Evolutionary conservation across 2,329 filamentous ascomycete species (phyloP).

Genomic region (Stachybotrys elegans): DNA sequence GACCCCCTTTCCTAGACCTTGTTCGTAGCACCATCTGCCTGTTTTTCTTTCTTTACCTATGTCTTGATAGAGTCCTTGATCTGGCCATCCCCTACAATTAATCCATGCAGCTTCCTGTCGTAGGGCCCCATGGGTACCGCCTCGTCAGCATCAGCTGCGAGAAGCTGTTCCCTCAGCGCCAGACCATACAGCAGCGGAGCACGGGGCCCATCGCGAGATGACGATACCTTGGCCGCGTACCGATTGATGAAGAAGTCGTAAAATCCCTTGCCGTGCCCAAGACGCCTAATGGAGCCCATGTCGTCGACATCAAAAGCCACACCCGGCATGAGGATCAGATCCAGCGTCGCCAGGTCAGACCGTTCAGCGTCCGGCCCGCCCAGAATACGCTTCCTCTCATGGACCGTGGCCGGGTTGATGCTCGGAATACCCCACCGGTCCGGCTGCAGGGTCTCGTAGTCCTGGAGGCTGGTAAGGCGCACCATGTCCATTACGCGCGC

Average conservation of each 20-base stretch:
- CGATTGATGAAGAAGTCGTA: slow-evolving; percentile 90
- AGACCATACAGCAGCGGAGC: slow-evolving; percentile 62
- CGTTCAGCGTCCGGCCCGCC: slow-evolving; percentile 49
- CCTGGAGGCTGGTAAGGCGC: slow-evolving; percentile 62
- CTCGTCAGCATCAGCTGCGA: slow-evolving; percentile 51
- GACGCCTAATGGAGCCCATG: slow-evolving; percentile 57
- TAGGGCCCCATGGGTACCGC: slow-evolving; percentile 68
- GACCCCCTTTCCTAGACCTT: too few species aligned
- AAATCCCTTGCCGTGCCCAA: slow-evolving; percentile 94
- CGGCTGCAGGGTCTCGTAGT: slow-evolving; percentile 70
- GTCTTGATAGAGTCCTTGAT: slow-evolving; percentile 23
- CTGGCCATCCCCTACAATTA: slow-evolving; percentile 67
- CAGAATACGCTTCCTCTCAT: slow-evolving; percentile 66
- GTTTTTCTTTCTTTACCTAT: too few species aligned
- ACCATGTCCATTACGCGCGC: slow-evolving; percentile 90
- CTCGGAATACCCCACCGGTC: slow-evolving; percentile 97
- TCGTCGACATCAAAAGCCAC: slow-evolving; percentile 76
- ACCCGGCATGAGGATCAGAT: slow-evolving; percentile 86
- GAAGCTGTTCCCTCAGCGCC: slow-evolving; percentile 79
- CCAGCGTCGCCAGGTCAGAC: slow-evolving; percentile 51
- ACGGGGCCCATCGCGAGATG: slow-evolving; percentile 25
- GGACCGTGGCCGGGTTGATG: slow-evolving; percentile 60
- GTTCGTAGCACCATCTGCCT: too few species aligned
- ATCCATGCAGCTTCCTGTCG: slow-evolving; percentile 75
- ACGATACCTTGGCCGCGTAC: slow-evolving; percentile 48